Percentiles rank a stretch among this genome's conserved stretches.
These are phyloP conservation scores for barley (Hordeum vulgare) DNA, from an alignment of 176 grass and related monocot genomes.

Conservation along the genomic window DNA sequence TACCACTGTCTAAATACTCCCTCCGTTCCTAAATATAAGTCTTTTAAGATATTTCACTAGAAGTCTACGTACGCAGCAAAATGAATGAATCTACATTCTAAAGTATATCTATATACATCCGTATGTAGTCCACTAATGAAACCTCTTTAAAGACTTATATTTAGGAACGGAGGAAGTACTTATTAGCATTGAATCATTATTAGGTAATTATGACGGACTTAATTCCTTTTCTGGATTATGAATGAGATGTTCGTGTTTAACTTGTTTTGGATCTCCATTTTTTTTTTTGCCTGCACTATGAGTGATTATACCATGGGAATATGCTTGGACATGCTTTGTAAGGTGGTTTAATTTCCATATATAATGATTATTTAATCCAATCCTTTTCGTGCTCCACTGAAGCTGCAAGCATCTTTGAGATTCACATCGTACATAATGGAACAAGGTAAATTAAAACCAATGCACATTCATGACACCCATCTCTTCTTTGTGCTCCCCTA, in stretches of 20 bases:
- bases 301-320: background rate
- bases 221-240: background rate
- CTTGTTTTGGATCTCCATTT: background rate
- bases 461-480: background rate
- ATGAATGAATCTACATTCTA: no score
- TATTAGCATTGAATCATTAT: constrained; percentile 11
- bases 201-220: constrained; percentile 2
- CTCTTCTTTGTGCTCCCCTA: background rate
- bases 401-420: constrained; percentile 19
- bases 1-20: no score
- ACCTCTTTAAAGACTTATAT: no score
- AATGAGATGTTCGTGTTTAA: background rate
- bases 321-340: constrained; percentile 13
- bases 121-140: no score
- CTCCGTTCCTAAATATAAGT: no score
- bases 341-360: background rate
- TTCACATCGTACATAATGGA: background rate
- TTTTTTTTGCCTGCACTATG: background rate
- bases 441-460: background rate
- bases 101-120: no score
- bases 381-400: no score
- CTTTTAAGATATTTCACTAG: no score
- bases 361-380: background rate
- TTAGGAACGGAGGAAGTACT: no score
- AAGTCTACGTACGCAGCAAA: no score